Base-by-base conservation (phyloP, 768 basidiomycete genomes). In the Hygrocybe coccinea region DNA sequence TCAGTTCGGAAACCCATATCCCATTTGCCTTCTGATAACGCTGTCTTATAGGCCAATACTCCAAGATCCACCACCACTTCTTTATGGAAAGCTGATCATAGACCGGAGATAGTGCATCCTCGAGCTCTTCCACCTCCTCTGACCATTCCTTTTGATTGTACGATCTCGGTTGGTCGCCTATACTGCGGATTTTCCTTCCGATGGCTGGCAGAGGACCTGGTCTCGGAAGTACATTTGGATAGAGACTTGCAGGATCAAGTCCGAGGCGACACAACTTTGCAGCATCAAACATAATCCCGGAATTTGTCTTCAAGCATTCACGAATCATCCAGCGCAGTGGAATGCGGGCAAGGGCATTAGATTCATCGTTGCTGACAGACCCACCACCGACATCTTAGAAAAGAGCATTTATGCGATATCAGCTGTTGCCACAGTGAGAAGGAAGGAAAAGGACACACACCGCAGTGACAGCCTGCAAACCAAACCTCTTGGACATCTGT, bases 261-360 rank as follows among this genome's bases (percentile, higher is more conserved):
- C 81, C 77, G 6, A 79, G 64, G 5, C 64, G 55, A n/a, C 65
- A 65, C 37, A 85, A 70, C 17, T 68, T 71, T 24, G 74, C 71
- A 1, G 71, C 60, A 17, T 77, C 68, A 70, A 87, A 87, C 61
- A 84, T 70, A 57, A 87, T 83, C 0, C 85, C 44, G 1, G 75
- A 74, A 3, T 82, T 63, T 5, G 76, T 65, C 50, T 71, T 71
- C 74, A 87, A 83, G 58, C 78, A 81, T 62, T 88, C 78, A 37
- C 86, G 79, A 55, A 88, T 73, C 85, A 88, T 87, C 86, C 86
- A 84, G 1, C 79, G 73, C 2, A 84, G 71, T 1, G 81, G 67
- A 29, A 83, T 79, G 34, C 79, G 75, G 5, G 81, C 76, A 3
- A 85, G 74, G 12, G 67, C 70, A 36, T 76, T 65, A 3, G 60